Conservation (phyloP, 2,329 filamentous ascomycete genomes). For the Talaromyces sp. region DNA sequence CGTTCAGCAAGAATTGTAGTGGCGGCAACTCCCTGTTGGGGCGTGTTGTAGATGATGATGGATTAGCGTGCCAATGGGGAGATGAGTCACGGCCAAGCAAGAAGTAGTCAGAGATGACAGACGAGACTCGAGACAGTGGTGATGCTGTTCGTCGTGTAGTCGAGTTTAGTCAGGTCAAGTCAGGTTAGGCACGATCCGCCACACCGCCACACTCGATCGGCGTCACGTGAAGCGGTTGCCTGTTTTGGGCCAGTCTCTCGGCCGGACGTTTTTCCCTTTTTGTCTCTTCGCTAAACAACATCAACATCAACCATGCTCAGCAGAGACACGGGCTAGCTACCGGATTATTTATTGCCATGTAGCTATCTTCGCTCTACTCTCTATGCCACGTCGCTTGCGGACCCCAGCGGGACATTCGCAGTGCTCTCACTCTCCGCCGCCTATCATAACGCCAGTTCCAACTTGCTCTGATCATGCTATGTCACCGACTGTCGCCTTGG, state of each 20-base stretch:
- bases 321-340: background rate
- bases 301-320: background rate
- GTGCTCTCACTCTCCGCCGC: background rate
- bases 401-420: conserved; percentile 7
- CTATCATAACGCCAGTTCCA: background rate
- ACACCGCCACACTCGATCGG: conserved; percentile 3
- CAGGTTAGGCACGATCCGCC: conserved; percentile 12
- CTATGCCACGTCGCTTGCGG: conserved; percentile 8
- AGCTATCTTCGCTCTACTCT: background rate
- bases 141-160: background rate
- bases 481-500: background rate
- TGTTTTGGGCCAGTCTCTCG: background rate
- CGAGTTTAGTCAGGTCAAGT: no score
- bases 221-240: conserved; percentile 6
- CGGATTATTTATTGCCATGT: background rate
- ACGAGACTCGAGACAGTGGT: background rate
- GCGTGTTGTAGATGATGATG: background rate
- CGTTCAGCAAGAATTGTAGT: background rate
- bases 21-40: no score
- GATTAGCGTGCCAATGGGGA: background rate
- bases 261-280: background rate
- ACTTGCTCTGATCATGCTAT: background rate
- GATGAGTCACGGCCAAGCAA: conserved; percentile 6
- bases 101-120: background rate
- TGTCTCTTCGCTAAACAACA: background rate